phyloP scores from a whole-genome alignment of 2,329 filamentous ascomycete genomes.

The Elsinoe fawcettii region DNA sequence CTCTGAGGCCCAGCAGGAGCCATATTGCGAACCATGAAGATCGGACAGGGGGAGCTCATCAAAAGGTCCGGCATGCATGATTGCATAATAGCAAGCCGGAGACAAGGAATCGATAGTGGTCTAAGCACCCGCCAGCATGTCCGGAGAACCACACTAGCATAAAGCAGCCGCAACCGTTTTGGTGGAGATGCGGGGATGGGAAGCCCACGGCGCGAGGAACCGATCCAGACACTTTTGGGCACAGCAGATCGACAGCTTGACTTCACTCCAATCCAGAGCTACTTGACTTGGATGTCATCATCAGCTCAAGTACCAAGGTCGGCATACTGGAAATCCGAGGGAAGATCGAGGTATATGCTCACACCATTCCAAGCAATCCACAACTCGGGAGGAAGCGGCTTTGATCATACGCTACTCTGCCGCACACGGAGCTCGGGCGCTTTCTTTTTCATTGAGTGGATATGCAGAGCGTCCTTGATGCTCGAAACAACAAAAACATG shows the following conservation, averaged over 20 bases:
- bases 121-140: constrained; percentile 8
- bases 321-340: not conserved
- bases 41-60: not conserved
- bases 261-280: not conserved
- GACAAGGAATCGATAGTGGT: constrained; percentile 7
- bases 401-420: not conserved
- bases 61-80: not conserved
- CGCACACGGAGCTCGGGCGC: not conserved
- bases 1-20: not conserved
- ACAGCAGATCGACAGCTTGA: not conserved
- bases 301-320: not conserved
- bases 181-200: constrained; percentile 3
- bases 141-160: constrained; percentile 2
- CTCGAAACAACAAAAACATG: not conserved
- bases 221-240: constrained; percentile 2
- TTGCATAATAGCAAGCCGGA: constrained; percentile 10
- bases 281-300: constrained; percentile 4
- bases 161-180: not conserved
- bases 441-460: not conserved
- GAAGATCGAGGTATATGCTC: not conserved
- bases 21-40: not conserved
- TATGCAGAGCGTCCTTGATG: not conserved
- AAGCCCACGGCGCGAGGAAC: not conserved
- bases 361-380: not conserved
- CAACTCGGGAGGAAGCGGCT: not conserved